These are phyloP conservation scores for Fraxinus nigra DNA, from an alignment of 305 asterid species.

Conservation along the genomic window DNA sequence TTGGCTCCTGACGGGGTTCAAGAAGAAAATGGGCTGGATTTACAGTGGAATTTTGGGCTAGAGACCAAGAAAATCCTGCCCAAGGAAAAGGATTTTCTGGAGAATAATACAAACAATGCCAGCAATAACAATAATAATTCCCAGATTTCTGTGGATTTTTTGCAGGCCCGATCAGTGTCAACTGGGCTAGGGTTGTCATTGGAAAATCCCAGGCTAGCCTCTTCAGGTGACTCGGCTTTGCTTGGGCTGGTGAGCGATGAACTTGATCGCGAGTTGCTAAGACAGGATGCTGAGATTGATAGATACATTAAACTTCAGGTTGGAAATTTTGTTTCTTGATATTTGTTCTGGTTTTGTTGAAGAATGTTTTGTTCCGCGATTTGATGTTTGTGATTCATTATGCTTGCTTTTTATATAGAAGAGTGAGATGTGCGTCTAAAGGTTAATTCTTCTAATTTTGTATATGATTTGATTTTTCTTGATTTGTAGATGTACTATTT, in stretches of 20 bases:
- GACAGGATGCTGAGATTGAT: constrained; percentile 83
- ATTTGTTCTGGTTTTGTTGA: neutral
- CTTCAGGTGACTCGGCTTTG: constrained; percentile 71
- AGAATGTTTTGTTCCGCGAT: neutral
- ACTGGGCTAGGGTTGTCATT: constrained; percentile 90
- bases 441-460: constrained; percentile 10
- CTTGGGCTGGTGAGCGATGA: constrained; percentile 70
- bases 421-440: neutral
- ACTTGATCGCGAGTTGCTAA: constrained; percentile 68
- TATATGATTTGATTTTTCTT: neutral
- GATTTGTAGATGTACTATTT: neutral
- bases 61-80: constrained; percentile 67
- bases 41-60: constrained; percentile 65
- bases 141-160: constrained; percentile 67
- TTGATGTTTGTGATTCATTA: neutral
- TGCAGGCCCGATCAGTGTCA: constrained; percentile 85
- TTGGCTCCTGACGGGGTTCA: constrained; percentile 55
- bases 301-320: constrained; percentile 85
- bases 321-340: constrained; percentile 7
- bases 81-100: constrained; percentile 66
- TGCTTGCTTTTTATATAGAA: neutral
- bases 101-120: constrained; percentile 36
- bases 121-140: constrained; percentile 60
- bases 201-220: constrained; percentile 68
- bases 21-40: constrained; percentile 50